Percentiles rank a stretch among this genome's conserved stretches.
Conservation (phyloP, 371 early-diverging fungal species). For the Capillidium heterosporum region DNA sequence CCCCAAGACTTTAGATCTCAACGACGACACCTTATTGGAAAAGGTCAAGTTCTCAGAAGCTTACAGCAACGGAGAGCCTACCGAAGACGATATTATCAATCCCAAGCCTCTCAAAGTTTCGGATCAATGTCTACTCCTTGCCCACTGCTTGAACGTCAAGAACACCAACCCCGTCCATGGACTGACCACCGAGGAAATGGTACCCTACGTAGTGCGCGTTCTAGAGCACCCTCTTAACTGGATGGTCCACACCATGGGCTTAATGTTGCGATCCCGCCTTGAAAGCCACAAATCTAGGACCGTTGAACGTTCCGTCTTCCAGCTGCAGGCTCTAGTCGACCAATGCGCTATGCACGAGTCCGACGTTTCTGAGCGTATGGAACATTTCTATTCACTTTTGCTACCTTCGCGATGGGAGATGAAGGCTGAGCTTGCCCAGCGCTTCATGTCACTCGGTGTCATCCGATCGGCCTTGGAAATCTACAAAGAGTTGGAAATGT, state of each 20-base stretch:
- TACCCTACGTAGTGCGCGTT: slow-evolving; percentile 76
- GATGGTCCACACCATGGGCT: slow-evolving; percentile 88
- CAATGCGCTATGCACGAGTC: slow-evolving; percentile 56
- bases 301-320: slow-evolving; percentile 76
- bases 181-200: slow-evolving; percentile 82
- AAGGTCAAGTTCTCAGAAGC: slow-evolving; percentile 33
- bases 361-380: slow-evolving; percentile 54
- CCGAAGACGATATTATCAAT: slow-evolving; percentile 14
- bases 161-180: slow-evolving; percentile 86
- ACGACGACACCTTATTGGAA: slow-evolving; percentile 86
- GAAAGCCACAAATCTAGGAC: slow-evolving; percentile 76
- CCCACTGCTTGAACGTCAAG: slow-evolving; percentile 78
- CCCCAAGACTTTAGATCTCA: slow-evolving; percentile 55
- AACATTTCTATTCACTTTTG: slow-evolving; percentile 51
- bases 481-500: slow-evolving; percentile 77
- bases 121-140: slow-evolving; percentile 80
- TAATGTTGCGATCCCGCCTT: slow-evolving; percentile 73
- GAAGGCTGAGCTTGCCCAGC: slow-evolving; percentile 77
- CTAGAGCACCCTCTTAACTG: slow-evolving; percentile 87
- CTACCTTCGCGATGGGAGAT: slow-evolving; percentile 88
- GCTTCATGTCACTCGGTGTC: slow-evolving; percentile 68
- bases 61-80: slow-evolving; percentile 12
- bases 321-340: slow-evolving; percentile 86
- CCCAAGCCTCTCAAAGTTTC: slow-evolving; percentile 40
- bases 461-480: slow-evolving; percentile 79